Conservation (phyloP, 345 rosid species). For the Eutrema heterophyllum region DNA sequence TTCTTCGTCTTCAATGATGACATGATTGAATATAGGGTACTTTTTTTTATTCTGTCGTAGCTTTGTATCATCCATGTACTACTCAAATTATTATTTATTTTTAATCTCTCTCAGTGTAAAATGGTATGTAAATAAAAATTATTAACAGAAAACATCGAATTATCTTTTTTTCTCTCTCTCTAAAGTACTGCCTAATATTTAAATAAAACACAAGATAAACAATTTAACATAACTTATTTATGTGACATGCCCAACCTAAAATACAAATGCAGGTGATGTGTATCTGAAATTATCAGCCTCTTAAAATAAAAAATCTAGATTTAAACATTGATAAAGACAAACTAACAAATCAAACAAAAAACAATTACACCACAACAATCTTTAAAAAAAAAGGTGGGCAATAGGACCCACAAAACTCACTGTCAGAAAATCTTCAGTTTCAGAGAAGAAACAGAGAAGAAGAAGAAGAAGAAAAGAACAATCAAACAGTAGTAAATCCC, state of each 20-base stretch:
- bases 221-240: not conserved
- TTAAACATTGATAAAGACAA: slow-evolving; percentile 25
- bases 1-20: not conserved
- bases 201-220: not conserved
- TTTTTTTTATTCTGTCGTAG: not conserved
- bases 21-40: not conserved
- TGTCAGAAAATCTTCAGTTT: slow-evolving; percentile 37
- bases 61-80: no score
- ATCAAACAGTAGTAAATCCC: slow-evolving; percentile 21
- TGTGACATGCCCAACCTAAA: not conserved
- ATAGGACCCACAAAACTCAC: slow-evolving; percentile 33
- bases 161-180: not conserved
- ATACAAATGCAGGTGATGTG: not conserved
- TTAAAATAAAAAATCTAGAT: not conserved
- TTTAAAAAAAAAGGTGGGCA: not conserved
- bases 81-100: no score
- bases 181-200: not conserved
- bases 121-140: not conserved
- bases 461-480: slow-evolving; percentile 1
- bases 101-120: no score
- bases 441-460: slow-evolving; percentile 27
- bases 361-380: slow-evolving; percentile 32
- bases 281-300: slow-evolving; percentile 20
- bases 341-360: slow-evolving; percentile 29
- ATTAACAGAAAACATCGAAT: not conserved